These are phyloP conservation scores for Sugiyamaella sp. DNA, from an alignment of 1,139 yeast genomes.

Conservation along the genomic window DNA sequence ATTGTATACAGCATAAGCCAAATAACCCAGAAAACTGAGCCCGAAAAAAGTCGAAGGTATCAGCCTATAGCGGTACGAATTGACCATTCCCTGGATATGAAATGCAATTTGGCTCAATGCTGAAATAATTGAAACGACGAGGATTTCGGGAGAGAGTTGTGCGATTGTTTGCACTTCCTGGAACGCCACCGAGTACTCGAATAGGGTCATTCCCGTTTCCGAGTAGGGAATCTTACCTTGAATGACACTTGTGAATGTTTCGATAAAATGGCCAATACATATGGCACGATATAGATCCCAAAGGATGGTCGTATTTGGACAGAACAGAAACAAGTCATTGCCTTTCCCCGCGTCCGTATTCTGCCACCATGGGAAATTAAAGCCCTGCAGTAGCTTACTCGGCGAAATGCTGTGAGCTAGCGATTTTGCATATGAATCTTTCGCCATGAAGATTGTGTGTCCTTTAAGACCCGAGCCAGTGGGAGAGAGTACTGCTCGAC, in stretches of 20 bases:
- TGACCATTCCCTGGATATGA: constrained; percentile 60
- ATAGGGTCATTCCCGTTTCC: constrained; percentile 70
- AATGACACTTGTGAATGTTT: constrained; percentile 65
- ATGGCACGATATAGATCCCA: constrained; percentile 66
- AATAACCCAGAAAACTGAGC: constrained; percentile 51
- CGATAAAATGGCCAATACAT: constrained; percentile 68
- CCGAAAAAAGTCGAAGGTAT: constrained; percentile 66
- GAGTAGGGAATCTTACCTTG: constrained; percentile 61
- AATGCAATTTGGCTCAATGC: constrained; percentile 57
- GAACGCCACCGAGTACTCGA: constrained; percentile 73
- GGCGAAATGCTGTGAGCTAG: neutral
- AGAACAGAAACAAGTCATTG: neutral
- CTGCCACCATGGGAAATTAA: neutral
- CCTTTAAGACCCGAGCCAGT: neutral
- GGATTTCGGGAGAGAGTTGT: constrained; percentile 57
- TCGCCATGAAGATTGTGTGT: neutral
- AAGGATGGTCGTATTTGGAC: constrained; percentile 49
- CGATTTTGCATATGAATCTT: neutral
- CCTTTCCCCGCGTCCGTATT: no score
- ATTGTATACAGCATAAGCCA: constrained; percentile 44
- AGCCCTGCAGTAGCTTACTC: neutral
- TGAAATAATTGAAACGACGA: constrained; percentile 56
- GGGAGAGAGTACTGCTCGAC: neutral
- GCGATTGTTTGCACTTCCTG: constrained; percentile 64
- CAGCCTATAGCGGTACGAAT: constrained; percentile 56